Conservation (phyloP, 2,329 filamentous ascomycete species). For the Incumbomyces delicatus region DNA sequence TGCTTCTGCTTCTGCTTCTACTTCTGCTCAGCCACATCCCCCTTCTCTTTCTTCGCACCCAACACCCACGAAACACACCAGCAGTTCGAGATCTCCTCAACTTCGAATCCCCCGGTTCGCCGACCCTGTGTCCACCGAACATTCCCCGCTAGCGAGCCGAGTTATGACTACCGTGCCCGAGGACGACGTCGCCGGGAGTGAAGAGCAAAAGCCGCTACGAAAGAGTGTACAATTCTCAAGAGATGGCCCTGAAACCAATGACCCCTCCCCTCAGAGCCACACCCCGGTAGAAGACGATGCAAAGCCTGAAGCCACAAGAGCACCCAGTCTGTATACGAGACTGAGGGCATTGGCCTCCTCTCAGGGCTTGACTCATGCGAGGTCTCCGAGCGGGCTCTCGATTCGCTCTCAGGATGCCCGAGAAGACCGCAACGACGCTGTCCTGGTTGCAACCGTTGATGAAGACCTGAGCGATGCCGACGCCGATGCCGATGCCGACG, state of each 20-base stretch:
- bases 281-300: conserved; percentile 45
- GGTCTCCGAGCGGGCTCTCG: conserved; percentile 40
- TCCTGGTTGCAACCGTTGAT: conserved; percentile 45
- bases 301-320: conserved; percentile 51
- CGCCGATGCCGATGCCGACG: conserved; percentile 65
- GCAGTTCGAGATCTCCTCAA: background rate
- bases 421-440: conserved; percentile 38
- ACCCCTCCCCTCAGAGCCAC: conserved; percentile 43
- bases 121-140: conserved; percentile 2
- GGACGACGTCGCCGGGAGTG: conserved; percentile 1
- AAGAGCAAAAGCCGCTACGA: background rate
- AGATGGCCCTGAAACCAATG: conserved; percentile 40
- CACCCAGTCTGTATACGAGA: conserved; percentile 64
- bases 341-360: conserved; percentile 61
- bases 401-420: conserved; percentile 32
- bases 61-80: background rate
- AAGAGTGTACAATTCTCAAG: conserved; percentile 66
- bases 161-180: conserved; percentile 6
- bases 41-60: no score
- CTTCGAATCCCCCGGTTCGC: background rate
- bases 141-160: background rate
- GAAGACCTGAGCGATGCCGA: conserved; percentile 61
- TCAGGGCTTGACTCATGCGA: conserved; percentile 40
- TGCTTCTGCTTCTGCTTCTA: background rate
- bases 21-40: no score